Evolutionary conservation across 192 early-diverging fungal genomes (phyloP), one percentile per base, ranked within the genome.

Genomic region (Mortierella alpina): DNA sequence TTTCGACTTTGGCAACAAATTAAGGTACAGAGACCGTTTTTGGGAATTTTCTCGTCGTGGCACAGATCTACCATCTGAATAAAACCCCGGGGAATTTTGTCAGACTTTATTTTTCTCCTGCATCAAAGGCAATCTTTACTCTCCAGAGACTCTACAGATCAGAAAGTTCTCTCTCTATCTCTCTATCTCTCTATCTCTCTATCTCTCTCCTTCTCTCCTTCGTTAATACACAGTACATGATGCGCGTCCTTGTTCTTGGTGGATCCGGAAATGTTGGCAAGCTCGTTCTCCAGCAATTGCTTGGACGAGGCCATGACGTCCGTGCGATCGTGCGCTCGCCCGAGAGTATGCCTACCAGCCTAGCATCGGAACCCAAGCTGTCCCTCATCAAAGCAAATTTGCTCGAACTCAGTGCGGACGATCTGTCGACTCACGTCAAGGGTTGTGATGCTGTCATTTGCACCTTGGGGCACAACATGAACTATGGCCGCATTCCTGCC

Each of bases 181-280:
- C 49, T 65, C 40, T 40, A 20, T 65, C 50, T 15, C 14, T 48
- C 31, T 22, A 49, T 64, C 4, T 12, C 63, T 53, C 20, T 6
- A 13, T 63, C 61, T 31, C 23, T 23, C 49, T 49, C 23, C n/a
- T 50, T 63, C 59, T 61, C 59, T 31, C 31, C 31, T 3, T 50
- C 49, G 49, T 50, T 4, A 4, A 17, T 50, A 50, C 17, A 50
- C 12, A 50, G 4, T 17, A 56, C 20, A 23, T 58, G 23, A 65
- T 65, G 63, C 63, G 63, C 63, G 68, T 60, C 17, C 68, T 70
- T 12, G 57, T 61, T 17, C 57, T 70, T 18, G 68, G 68, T 17
- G 58, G 68, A 23, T 59, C 68, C 12, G 68, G 68, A 23, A 60
- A 51, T 31, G 48, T 70, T 4, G 68, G 68, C 59, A 59, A 60